These are phyloP conservation scores for Batrachochytrium dendrobatidis DNA, from an alignment of 371 early-diverging fungal genomes.

Conservation along the genomic window DNA sequence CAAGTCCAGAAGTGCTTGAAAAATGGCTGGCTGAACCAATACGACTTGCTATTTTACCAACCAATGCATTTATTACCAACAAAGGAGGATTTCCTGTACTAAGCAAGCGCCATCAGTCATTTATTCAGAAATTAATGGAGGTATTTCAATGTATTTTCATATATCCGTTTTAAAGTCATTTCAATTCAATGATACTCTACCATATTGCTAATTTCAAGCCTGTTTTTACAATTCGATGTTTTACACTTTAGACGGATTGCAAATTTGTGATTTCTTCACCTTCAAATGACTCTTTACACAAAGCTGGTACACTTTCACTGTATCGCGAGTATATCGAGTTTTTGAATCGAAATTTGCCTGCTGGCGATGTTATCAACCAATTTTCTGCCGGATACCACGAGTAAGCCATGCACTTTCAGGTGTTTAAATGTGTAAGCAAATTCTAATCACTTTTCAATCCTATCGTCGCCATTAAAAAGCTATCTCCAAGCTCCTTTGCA, in stretches of 20 bases:
- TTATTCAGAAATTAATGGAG: slow-evolving; percentile 53
- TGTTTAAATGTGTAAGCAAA: too few relatives aligned
- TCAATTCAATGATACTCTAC: neutral
- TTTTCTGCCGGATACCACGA: slow-evolving; percentile 81
- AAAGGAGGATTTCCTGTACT: slow-evolving; percentile 82
- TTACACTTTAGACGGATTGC: neutral
- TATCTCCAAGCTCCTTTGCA: slow-evolving; percentile 80
- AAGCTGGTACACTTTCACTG: slow-evolving; percentile 37
- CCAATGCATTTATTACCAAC: slow-evolving; percentile 64
- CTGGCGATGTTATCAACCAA: slow-evolving; percentile 53
- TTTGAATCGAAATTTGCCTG: slow-evolving; percentile 57
- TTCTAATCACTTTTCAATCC: neutral
- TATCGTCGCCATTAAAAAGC: slow-evolving; percentile 11
- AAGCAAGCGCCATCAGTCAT: slow-evolving; percentile 63
- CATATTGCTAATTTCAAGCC: neutral
- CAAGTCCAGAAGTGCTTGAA: slow-evolving; percentile 43
- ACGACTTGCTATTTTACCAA: slow-evolving; percentile 61
- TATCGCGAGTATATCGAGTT: slow-evolving; percentile 61
- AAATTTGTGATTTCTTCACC: slow-evolving; percentile 44
- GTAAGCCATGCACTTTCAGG: slow-evolving; percentile 14
- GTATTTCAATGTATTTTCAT: neutral
- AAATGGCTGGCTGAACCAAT: slow-evolving; percentile 89
- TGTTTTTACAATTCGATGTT: neutral
- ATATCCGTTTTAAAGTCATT: neutral
- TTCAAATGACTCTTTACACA: slow-evolving; percentile 21